Base-by-base conservation (phyloP, 768 basidiomycete genomes). In the Trametes elegans region DNA sequence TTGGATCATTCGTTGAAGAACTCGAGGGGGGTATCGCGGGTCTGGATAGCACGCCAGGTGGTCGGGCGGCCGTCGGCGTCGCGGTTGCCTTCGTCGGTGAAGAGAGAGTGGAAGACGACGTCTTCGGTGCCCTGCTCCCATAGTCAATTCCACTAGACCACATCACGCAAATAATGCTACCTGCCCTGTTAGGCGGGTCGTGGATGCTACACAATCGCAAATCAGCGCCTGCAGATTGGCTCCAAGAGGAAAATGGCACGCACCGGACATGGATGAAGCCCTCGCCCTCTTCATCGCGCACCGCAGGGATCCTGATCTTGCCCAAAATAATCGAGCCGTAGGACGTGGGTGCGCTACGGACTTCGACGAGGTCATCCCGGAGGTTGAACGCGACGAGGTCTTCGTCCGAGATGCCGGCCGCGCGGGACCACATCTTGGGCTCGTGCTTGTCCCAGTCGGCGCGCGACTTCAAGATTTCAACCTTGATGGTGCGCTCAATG, bases 261-360 rank as follows among this genome's bases (percentile, higher is more conserved):
- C 61, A 88, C 87, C 87, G 80, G 65, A 90, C 80, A 60, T 90
- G 87, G 49, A 90, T 62, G 63, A 78, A 88, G 10, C 88, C 88
- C 61, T 76, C 74, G 26, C 88, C 86, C 62, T 80, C 72, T 27
- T 67, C 73, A 63, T 88, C 87, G 7, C 79, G 73, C 49, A 89
- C 72, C 19, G 79, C 85, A 7, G 87, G 85, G 40, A 90, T 76
- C 62, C 79, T 79, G 67, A 90, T 79, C 76, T 91, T 90, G 24
- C 90, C 88, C 10, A 92, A 67, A 56, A 92, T 80, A 53, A 90
- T 80, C 9, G 77, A 81, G 14, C 89, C 89, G 66, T 90, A 83
- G 54, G 83, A 77, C 29, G 83, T 84, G 32, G 69, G 57, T 4
- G 77, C 86, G 62, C 80, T 84, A 51, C 86, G 74, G 27, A 76